These are phyloP conservation scores for Favolaschia claudopus DNA, from an alignment of 768 basidiomycete species.

Conservation along the genomic window DNA sequence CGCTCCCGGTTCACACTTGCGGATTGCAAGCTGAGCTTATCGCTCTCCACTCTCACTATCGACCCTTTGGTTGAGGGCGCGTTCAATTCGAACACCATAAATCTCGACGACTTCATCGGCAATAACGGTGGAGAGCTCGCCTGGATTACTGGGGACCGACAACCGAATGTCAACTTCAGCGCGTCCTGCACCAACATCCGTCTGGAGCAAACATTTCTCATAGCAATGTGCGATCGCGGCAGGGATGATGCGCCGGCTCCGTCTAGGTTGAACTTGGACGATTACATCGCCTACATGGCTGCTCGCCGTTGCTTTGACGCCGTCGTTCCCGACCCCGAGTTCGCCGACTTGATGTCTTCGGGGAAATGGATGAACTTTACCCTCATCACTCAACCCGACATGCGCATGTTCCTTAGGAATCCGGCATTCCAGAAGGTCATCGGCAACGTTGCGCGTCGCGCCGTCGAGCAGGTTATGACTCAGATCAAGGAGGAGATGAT, in stretches of 20 bases:
- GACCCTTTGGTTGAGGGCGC: not conserved
- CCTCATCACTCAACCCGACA: not conserved
- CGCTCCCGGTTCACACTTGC: not conserved
- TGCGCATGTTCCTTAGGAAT: not conserved
- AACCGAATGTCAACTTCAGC: not conserved
- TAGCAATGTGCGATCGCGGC: not conserved
- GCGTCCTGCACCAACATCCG: not conserved
- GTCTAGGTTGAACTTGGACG: not conserved
- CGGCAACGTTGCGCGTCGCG: not conserved
- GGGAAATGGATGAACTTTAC: slow-evolving; percentile 6
- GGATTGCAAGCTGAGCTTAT: not conserved
- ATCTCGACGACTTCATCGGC: not conserved
- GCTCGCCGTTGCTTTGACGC: not conserved
- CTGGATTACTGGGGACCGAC: not conserved
- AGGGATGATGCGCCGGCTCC: not conserved
- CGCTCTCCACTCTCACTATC: not conserved
- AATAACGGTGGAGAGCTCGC: not conserved
- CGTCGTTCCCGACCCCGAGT: not conserved
- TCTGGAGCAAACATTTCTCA: not conserved
- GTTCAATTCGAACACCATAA: not conserved
- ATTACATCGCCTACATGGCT: not conserved
- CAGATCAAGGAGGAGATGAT: not conserved
- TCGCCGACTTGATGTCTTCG: too few species aligned
- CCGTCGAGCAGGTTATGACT: not conserved
- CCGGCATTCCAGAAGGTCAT: not conserved